Base-by-base conservation (phyloP, 1,139 yeast genomes). In the Petasospora rhodanensis region DNA sequence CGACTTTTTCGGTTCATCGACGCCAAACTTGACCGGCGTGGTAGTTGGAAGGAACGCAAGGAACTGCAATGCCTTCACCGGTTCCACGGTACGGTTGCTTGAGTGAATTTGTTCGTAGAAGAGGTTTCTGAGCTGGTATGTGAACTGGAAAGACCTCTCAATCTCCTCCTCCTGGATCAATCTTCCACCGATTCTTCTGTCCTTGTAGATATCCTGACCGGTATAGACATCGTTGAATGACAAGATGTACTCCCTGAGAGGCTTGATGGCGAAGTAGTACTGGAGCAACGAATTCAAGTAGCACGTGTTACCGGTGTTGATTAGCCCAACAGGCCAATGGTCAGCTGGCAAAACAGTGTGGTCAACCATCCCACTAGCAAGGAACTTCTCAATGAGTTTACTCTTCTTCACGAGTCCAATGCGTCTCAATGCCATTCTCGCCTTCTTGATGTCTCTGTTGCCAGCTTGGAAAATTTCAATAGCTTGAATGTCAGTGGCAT, bases 301-400 rank as follows among this genome's bases (percentile, higher is more conserved):
- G 57, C 98, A 91, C 0, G 98, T 89, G 54, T 91, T 91, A 21
- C 98, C 97, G 46, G 87, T 87, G 52, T 91, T 91, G 56, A 82
- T 85, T 52, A 91, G 68, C 0, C 97, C 98, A 6, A 87, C 85
- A 0, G 97, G 97, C 76, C 87, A 77, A 32, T 76, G 72, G 23
- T 72, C 79, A 0, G 77, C 59, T 1, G 86, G 81, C 18, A 82
- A 58, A 14, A 76, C 60, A 9, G 68, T 62, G 1, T 82, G 70
- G 51, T 80, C 85, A 23, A 81, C 62, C 21, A 67, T 61, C 0
- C 93, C 93, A 0, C 73, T 66, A 24, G 61, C 60, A 26, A 80
- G 55, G 47, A 68, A 82, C 16, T 76, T 68, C 9, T 54, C 49
- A 14, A 82, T 66, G 11, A 79, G 58, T 29, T 70, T 68, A 2